Evolutionary conservation across 2,329 filamentous ascomycete genomes (phyloP).

Genomic region (Apiospora phragmitis): DNA sequence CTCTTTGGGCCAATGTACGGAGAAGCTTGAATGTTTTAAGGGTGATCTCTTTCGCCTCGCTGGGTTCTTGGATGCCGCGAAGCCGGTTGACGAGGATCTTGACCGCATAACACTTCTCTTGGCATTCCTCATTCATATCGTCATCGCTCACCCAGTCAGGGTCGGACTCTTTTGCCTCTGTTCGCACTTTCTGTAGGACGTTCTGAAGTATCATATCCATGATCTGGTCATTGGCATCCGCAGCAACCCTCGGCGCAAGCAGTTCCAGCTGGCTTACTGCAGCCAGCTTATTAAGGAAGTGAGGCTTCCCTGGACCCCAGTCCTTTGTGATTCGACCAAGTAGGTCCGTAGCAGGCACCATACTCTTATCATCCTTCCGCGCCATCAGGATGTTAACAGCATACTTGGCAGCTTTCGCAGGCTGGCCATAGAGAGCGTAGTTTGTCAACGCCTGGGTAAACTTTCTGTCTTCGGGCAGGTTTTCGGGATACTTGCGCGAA

Average conservation of each 20-base stretch:
- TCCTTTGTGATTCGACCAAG: conserved; percentile 73
- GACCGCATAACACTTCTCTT: conserved; percentile 80
- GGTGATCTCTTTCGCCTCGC: conserved; percentile 59
- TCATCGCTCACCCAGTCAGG: conserved; percentile 68
- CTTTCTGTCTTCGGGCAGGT: conserved; percentile 78
- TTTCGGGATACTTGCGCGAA: conserved; percentile 79
- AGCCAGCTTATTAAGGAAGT: conserved; percentile 75
- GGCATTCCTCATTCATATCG: conserved; percentile 75
- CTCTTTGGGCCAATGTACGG: conserved; percentile 70
- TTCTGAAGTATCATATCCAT: conserved; percentile 75
- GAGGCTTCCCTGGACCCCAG: conserved; percentile 69
- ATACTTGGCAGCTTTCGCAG: conserved; percentile 85
- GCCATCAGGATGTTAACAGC: conserved; percentile 88
- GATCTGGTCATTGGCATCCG: conserved; percentile 74
- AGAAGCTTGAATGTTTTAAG: conserved; percentile 76
- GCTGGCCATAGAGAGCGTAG: conserved; percentile 81
- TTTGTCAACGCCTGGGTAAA: conserved; percentile 79
- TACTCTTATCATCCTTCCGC: conserved; percentile 68
- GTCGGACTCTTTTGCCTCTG: conserved; percentile 55
- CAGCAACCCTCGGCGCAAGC: conserved; percentile 69
- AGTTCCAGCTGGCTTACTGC: conserved; percentile 75
- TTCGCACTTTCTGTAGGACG: conserved; percentile 70
- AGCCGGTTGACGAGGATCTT: conserved; percentile 86
- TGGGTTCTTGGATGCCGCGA: conserved; percentile 56
- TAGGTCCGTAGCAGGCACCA: conserved; percentile 83